These are phyloP conservation scores for Fusarium stilboides DNA, from an alignment of 2,329 filamentous ascomycete species.

Conservation along the genomic window DNA sequence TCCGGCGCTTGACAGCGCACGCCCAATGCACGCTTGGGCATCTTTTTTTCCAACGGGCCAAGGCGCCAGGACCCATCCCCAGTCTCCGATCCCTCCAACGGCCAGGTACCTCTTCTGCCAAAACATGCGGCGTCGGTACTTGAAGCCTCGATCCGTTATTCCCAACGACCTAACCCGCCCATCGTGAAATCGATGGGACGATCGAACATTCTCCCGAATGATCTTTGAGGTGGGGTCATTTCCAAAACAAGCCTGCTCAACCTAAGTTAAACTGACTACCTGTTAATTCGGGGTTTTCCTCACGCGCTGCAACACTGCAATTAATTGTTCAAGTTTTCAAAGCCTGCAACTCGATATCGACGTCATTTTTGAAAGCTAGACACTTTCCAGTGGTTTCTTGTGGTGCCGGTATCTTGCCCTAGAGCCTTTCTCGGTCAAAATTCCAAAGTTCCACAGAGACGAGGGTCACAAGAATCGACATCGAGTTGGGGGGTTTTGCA, in stretches of 20 bases:
- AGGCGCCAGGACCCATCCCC: conserved; percentile 27
- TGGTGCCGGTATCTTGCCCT: not conserved
- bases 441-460: conserved; percentile 1
- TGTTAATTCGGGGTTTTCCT: conserved; percentile 25
- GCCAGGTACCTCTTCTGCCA: conserved; percentile 18
- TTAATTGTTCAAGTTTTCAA: conserved; percentile 26
- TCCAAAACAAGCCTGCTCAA: conserved; percentile 15
- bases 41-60: conserved; percentile 11
- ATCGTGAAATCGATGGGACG: conserved; percentile 35
- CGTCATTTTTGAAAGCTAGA: conserved; percentile 26
- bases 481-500: not conserved
- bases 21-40: conserved; percentile 18
- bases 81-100: not conserved
- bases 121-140: conserved; percentile 1
- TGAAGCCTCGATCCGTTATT: conserved; percentile 23
- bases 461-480: not conserved
- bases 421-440: not conserved
- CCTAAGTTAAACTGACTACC: conserved; percentile 6
- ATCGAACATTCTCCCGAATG: conserved; percentile 34
- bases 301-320: conserved; percentile 32
- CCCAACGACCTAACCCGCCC: conserved; percentile 24
- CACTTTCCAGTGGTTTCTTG: conserved; percentile 1
- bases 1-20: conserved; percentile 32
- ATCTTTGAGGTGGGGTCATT: conserved; percentile 19
- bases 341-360: conserved; percentile 7